Evolutionary conservation across 78 protist genomes (phyloP).

Genomic region (Cavenderia fasciculata): DNA sequence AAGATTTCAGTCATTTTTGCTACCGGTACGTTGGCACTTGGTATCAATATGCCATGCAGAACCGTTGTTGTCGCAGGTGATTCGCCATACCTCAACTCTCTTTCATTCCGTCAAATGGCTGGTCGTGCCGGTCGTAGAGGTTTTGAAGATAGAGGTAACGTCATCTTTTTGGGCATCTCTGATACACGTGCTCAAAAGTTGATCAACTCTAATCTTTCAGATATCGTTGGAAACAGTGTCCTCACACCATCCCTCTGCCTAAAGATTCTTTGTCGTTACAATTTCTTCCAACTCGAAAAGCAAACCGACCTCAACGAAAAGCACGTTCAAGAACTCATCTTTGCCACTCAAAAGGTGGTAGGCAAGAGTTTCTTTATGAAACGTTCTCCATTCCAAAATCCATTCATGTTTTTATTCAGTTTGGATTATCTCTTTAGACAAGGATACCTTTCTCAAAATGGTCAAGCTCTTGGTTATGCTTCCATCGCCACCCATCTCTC

Average conservation of each 20-base stretch:
- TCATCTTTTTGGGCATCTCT: constrained; percentile 77
- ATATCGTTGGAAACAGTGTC: constrained; percentile 12
- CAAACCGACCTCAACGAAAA: background rate
- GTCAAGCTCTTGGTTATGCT: constrained; percentile 6
- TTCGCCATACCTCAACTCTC: constrained; percentile 63
- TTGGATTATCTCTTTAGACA: constrained; percentile 29
- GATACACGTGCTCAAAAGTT: background rate
- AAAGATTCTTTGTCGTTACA: background rate
- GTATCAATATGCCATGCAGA: constrained; percentile 91
- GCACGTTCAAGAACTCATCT: background rate
- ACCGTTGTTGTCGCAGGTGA: constrained; percentile 89
- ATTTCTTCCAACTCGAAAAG: background rate
- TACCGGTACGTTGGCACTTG: constrained; percentile 91
- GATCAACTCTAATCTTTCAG: constrained; percentile 32
- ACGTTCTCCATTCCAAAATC: constrained; percentile 16
- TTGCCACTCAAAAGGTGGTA: background rate
- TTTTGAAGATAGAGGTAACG: constrained; percentile 84
- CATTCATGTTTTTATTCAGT: constrained; percentile 23
- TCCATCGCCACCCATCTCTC: constrained; percentile 50
- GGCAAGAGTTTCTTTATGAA: constrained; percentile 18
- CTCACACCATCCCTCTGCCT: constrained; percentile 20
- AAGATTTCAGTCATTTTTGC: constrained; percentile 79
- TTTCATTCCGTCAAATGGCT: constrained; percentile 88
- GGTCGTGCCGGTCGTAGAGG: constrained; percentile 98
- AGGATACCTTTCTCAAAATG: background rate